Conservation (phyloP, 345 rosid genomes). For the Angophora floribunda region DNA sequence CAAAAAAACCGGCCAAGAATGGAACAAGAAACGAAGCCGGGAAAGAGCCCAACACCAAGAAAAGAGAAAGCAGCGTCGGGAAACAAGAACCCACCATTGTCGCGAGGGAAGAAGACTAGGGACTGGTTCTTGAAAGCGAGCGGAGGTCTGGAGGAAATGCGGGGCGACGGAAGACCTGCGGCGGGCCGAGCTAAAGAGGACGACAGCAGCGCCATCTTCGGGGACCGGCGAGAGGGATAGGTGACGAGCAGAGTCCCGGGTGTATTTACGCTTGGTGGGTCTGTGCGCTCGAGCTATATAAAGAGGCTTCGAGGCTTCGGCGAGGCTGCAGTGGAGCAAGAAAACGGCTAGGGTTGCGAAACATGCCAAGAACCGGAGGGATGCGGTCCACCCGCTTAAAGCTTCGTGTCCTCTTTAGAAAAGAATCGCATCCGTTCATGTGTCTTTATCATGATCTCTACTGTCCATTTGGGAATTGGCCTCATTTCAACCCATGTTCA, state of each 20-base stretch:
- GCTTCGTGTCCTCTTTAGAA: not conserved
- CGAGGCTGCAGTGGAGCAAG: not conserved
- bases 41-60: not conserved
- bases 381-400: not conserved
- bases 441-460: not conserved
- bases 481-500: too few relatives aligned
- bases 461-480: accelerated
- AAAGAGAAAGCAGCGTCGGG: not conserved
- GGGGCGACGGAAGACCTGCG: not conserved
- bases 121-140: not conserved
- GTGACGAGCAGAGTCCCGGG: too few relatives aligned
- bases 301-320: not conserved
- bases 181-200: not conserved
- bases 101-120: not conserved
- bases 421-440: not conserved
- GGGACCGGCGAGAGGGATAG: not conserved
- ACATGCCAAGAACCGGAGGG: not conserved
- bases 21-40: not conserved
- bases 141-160: not conserved
- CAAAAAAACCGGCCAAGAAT: not conserved
- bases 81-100: not conserved
- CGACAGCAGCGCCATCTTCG: not conserved
- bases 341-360: not conserved
- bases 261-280: not conserved
- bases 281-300: not conserved